These are phyloP conservation scores for Fusarium caatingaense DNA, from an alignment of 2,329 filamentous ascomycete species.

Conservation along the genomic window DNA sequence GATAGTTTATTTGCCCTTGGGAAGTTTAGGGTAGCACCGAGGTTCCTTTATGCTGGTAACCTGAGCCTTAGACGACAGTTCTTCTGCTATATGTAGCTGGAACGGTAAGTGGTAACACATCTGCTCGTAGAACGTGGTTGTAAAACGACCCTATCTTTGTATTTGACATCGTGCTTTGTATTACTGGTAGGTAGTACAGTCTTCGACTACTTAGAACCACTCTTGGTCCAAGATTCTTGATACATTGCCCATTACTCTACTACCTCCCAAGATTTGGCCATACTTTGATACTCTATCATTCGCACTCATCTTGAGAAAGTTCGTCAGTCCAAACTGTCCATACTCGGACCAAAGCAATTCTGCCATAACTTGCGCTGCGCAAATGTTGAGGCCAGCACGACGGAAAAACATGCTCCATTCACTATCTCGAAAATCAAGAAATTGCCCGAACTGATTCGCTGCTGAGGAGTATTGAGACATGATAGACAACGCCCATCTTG, in stretches of 20 bases:
- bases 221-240: slow-evolving; percentile 24
- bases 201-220: slow-evolving; percentile 10
- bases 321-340: slow-evolving; percentile 45
- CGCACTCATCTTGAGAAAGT: slow-evolving; percentile 48
- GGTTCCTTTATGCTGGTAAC: background rate
- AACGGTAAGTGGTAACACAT: background rate
- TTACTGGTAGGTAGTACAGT: background rate
- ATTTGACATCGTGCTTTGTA: background rate
- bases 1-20: no score
- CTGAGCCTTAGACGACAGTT: background rate
- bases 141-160: no score
- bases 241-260: slow-evolving; percentile 35
- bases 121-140: background rate
- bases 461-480: slow-evolving; percentile 59
- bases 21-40: background rate
- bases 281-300: slow-evolving; percentile 44
- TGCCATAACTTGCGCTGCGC: slow-evolving; percentile 52
- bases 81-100: background rate
- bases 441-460: slow-evolving; percentile 46
- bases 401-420: slow-evolving; percentile 55
- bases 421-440: slow-evolving; percentile 55
- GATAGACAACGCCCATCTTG: slow-evolving; percentile 65
- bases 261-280: slow-evolving; percentile 44
- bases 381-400: slow-evolving; percentile 52
- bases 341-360: slow-evolving; percentile 42